phyloP scores from a whole-genome alignment of 1,284 basidiomycete genomes.

The Ganoderma lucidum region DNA sequence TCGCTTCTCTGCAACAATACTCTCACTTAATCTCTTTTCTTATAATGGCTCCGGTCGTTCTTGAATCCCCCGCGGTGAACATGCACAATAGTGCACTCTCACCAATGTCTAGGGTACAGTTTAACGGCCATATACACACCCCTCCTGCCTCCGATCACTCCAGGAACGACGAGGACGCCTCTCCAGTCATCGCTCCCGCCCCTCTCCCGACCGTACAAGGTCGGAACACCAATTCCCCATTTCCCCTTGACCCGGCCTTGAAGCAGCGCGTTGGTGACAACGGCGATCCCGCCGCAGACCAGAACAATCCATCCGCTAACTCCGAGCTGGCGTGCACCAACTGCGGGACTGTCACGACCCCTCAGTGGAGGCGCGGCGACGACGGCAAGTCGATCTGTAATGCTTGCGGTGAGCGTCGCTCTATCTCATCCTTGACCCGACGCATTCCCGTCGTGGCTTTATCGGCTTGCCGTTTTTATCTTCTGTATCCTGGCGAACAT shows the following conservation, averaged over 20 bases:
- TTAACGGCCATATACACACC: conserved; percentile 43
- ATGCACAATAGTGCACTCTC: conserved; percentile 41
- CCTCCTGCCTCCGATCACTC: conserved; percentile 43
- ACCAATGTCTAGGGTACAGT: conserved; percentile 40
- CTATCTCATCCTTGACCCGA: conserved; percentile 41
- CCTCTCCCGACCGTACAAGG: conserved; percentile 36
- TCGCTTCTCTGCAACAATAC: conserved; percentile 26
- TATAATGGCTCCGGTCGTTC: conserved; percentile 42
- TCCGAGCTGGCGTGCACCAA: conserved; percentile 60
- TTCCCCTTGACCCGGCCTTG: conserved; percentile 39
- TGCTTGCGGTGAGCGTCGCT: conserved; percentile 78
- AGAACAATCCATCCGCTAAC: conserved; percentile 33
- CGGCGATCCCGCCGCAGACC: conserved; percentile 37
- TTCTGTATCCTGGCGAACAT: conserved; percentile 30
- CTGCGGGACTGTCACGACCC: conserved; percentile 78
- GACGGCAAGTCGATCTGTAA: conserved; percentile 87
- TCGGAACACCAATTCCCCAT: conserved; percentile 34
- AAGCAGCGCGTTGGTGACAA: conserved; percentile 30
- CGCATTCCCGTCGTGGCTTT: conserved; percentile 36
- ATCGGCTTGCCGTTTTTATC: conserved; percentile 43
- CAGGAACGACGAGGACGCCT: conserved; percentile 39
- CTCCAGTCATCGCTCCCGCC: conserved; percentile 38
- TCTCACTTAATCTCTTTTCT: conserved; percentile 29
- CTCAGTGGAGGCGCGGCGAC: conserved; percentile 82
- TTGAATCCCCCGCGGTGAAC: conserved; percentile 41